Base-by-base conservation (phyloP, 2,329 filamentous ascomycete genomes). In the Akanthomyces dipterigenus region DNA sequence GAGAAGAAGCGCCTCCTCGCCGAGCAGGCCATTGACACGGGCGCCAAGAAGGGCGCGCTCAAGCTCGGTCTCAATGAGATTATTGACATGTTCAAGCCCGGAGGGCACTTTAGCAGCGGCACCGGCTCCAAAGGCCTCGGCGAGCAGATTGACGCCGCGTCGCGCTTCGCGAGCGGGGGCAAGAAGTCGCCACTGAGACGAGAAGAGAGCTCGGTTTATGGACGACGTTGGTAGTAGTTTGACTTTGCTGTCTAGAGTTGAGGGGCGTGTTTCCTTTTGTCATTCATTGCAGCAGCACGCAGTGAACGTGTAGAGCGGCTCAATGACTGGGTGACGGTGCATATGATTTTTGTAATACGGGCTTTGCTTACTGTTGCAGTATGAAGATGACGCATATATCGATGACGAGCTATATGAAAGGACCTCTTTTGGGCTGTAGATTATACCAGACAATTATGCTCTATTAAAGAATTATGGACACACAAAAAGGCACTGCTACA, bases 31-130 rank as follows among this genome's bases (percentile, higher is more conserved):
- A 95, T 99, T 62, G 95, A 97, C 74, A 87, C 87, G 64, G 88
- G 86, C 66, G 84, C 86, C 71, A 89, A 85, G 70, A 90, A 88
- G 63, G 84, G 78, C 60, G 83, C 87, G 18, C 85, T 90, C 71
- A 97, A 97, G 77, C 80, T 99, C 55, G 91, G 88, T 53, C 88
- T 98, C 84, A 88, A 92, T 71, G 95, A 99, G 75, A 96, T 99
- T 73, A 82, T 99, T 73, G 88, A 90, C 55, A 82, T 99, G 61
- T 99, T 99, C 78, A 86, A 85, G 64, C 86, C 87, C 34, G 88
- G 91, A 69, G 64, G 74, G 42, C 75, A 76, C 22, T 71, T 76
- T 55, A 76, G 75, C 24, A 75, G 77, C 49, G 72, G 70, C 34
- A 51, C 46, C 16, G 65, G 64, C 24, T 40, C 50, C 28, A 74